Conservation (phyloP, 441 rosid species). For the Francoa sonchifolia region DNA sequence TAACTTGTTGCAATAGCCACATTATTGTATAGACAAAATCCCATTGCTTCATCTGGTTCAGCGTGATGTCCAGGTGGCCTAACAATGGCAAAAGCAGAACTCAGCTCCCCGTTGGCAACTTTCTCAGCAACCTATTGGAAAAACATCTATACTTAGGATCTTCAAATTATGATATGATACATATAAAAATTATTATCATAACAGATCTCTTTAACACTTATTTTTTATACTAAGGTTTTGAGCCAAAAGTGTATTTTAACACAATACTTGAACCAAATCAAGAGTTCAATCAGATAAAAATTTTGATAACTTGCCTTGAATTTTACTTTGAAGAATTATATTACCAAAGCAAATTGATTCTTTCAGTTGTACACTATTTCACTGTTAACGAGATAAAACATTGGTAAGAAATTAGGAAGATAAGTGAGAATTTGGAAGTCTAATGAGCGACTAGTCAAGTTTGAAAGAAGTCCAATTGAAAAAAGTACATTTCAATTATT, state of each 20-base stretch:
- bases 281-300: not conserved
- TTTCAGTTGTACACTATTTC: too few relatives aligned
- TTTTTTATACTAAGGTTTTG: not conserved
- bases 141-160: slow-evolving; percentile 2
- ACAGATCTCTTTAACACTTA: not conserved
- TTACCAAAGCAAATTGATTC: too few relatives aligned
- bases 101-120: slow-evolving; percentile 73
- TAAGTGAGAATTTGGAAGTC: too few relatives aligned
- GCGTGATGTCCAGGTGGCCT: slow-evolving; percentile 99
- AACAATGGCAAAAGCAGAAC: slow-evolving; percentile 71
- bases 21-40: slow-evolving; percentile 86
- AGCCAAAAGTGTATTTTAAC: not conserved
- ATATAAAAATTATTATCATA: not conserved
- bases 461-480: too few relatives aligned
- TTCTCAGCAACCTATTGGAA: slow-evolving; percentile 44
- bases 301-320: not conserved
- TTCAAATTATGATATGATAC: not conserved
- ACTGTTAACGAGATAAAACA: too few relatives aligned
- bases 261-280: not conserved
- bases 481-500: too few relatives aligned
- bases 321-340: too few relatives aligned
- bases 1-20: slow-evolving; percentile 75
- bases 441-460: too few relatives aligned
- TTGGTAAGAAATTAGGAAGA: too few relatives aligned
- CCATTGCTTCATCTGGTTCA: slow-evolving; percentile 76